These are phyloP conservation scores for Cubamyces sp. DNA, from an alignment of 768 basidiomycete species.

Conservation along the genomic window DNA sequence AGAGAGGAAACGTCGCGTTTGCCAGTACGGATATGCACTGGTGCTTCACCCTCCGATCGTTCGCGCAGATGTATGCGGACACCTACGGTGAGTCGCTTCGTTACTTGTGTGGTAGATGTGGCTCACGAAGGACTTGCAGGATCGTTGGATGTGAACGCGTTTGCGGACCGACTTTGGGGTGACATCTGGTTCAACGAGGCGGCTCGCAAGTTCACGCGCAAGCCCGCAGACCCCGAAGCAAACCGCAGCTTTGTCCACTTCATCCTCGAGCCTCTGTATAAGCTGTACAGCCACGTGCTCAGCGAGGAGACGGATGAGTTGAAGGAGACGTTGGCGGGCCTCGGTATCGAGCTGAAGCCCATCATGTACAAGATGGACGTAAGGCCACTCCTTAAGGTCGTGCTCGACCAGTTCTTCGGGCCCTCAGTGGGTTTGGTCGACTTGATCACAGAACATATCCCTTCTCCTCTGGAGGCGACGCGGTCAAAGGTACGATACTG, in stretches of 20 bases:
- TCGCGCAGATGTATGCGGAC: slow-evolving; percentile 95
- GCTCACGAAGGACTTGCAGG: slow-evolving; percentile 43
- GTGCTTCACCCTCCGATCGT: slow-evolving; percentile 94
- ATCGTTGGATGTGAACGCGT: slow-evolving; percentile 78
- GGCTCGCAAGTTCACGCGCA: slow-evolving; percentile 87
- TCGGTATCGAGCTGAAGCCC: slow-evolving; percentile 88
- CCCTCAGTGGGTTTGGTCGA: slow-evolving; percentile 88
- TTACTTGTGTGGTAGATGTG: background rate
- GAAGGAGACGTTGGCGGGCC: slow-evolving; percentile 71
- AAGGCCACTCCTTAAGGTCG: slow-evolving; percentile 88
- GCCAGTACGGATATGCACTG: slow-evolving; percentile 97
- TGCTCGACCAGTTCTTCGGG: slow-evolving; percentile 96
- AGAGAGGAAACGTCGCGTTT: slow-evolving; percentile 95
- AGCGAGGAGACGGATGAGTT: slow-evolving; percentile 93
- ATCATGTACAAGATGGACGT: slow-evolving; percentile 99
- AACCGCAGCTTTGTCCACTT: slow-evolving; percentile 93
- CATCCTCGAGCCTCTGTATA: slow-evolving; percentile 94
- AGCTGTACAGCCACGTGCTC: slow-evolving; percentile 92
- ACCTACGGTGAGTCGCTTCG: slow-evolving; percentile 67
- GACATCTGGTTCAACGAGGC: slow-evolving; percentile 93
- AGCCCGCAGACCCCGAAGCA: slow-evolving; percentile 77
- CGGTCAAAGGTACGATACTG: slow-evolving; percentile 53
- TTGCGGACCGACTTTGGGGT: slow-evolving; percentile 94
- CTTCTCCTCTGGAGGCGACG: slow-evolving; percentile 70
- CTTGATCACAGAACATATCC: slow-evolving; percentile 88